Evolutionary conservation across 2,329 filamentous ascomycete genomes (phyloP).

Genomic region (Alternaria ethzedia): DNA sequence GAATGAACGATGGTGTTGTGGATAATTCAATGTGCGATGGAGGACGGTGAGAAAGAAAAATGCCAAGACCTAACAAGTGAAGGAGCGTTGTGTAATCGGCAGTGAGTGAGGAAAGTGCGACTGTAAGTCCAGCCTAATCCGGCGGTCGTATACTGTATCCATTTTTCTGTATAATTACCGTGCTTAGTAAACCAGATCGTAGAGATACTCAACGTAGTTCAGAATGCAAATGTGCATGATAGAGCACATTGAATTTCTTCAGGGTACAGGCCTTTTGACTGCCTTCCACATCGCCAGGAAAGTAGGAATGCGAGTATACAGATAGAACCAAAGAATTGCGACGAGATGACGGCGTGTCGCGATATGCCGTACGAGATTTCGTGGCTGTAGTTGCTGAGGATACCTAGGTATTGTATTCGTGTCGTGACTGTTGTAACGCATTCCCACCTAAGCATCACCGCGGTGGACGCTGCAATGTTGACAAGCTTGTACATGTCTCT

Average conservation of each 20-base stretch:
- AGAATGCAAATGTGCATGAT: not conserved
- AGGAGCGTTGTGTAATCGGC: not conserved
- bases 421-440: not conserved
- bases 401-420: not conserved
- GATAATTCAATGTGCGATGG: not conserved
- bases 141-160: not conserved
- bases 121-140: not conserved
- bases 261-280: not conserved
- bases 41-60: not conserved
- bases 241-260: not conserved
- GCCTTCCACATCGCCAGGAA: not conserved
- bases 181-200: not conserved
- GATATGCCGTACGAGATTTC: not conserved
- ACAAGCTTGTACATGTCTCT: not conserved
- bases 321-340: not conserved
- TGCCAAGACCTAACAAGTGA: slow-evolving; percentile 3
- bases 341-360: not conserved
- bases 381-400: not conserved
- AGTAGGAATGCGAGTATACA: not conserved
- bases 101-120: not conserved
- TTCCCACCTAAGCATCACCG: not conserved
- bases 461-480: not conserved
- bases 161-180: not conserved
- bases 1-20: not conserved
- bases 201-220: not conserved